Conservation (phyloP, 257 asterid species). For the Avicennia marina region DNA sequence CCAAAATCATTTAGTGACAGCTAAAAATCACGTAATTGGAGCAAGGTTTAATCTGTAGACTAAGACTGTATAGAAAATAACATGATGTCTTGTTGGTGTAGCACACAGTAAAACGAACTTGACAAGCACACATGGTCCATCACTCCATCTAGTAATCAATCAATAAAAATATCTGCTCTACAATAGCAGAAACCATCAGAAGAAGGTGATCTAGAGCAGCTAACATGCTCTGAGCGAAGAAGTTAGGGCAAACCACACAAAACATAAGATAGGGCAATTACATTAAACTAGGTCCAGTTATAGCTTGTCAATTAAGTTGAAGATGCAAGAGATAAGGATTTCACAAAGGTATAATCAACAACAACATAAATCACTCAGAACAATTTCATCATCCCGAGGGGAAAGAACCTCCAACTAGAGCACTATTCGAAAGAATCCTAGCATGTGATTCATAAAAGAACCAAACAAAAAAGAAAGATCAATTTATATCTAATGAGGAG, state of each 20-base stretch:
- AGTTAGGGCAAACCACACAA: not conserved
- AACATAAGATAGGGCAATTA: not conserved
- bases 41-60: not conserved
- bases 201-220: constrained; percentile 2
- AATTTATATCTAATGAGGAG: too few relatives aligned
- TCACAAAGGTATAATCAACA: too few relatives aligned
- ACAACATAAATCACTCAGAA: too few relatives aligned
- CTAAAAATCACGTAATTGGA: not conserved
- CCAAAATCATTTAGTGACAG: not conserved
- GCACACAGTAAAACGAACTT: not conserved
- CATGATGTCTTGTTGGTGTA: not conserved
- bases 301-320: too few relatives aligned
- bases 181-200: not conserved
- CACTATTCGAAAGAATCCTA: too few relatives aligned
- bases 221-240: too few relatives aligned
- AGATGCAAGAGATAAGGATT: too few relatives aligned
- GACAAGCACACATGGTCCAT: too few relatives aligned
- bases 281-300: too few relatives aligned
- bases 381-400: too few relatives aligned
- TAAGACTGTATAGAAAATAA: constrained; percentile 3
- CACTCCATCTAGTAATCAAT: constrained; percentile 10
- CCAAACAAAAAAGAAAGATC: not conserved
- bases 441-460: too few relatives aligned
- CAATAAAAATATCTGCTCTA: not conserved
- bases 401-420: too few relatives aligned